These are phyloP conservation scores for Candida sonorensis DNA, from an alignment of 805 yeast species.

Conservation along the genomic window DNA sequence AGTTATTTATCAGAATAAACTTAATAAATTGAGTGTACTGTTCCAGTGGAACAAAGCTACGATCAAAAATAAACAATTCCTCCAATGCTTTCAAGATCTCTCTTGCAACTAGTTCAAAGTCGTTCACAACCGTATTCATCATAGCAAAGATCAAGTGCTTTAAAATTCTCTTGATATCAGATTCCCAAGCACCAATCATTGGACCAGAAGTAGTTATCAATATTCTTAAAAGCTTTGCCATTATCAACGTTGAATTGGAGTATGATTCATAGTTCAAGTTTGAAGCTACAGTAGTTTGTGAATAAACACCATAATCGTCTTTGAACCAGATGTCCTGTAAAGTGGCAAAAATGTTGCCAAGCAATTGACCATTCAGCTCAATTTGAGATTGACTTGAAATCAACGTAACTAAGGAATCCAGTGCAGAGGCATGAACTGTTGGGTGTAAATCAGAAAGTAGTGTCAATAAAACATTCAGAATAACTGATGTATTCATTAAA, in stretches of 20 bases:
- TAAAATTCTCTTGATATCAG: conserved; percentile 23
- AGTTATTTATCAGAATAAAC: conserved; percentile 26
- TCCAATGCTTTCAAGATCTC: conserved; percentile 38
- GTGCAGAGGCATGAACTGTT: conserved; percentile 65
- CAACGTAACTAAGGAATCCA: conserved; percentile 50
- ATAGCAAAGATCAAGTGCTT: conserved; percentile 32
- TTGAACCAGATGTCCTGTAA: conserved; percentile 33
- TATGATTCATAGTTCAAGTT: conserved; percentile 40
- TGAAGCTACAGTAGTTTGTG: conserved; percentile 36
- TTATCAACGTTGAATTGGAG: conserved; percentile 34
- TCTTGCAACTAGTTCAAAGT: conserved; percentile 26
- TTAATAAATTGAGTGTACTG: conserved; percentile 27
- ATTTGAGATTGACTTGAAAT: conserved; percentile 44
- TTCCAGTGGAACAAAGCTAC: conserved; percentile 23
- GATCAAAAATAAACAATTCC: conserved; percentile 42
- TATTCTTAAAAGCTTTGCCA: conserved; percentile 37
- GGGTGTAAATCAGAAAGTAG: conserved; percentile 80
- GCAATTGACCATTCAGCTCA: conserved; percentile 23
- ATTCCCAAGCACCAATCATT: conserved; percentile 30
- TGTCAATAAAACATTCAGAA: conserved; percentile 51
- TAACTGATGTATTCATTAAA: conserved; percentile 32
- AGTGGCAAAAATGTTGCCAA: conserved; percentile 36
- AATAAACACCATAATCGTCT: conserved; percentile 45
- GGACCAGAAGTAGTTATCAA: conserved; percentile 56
- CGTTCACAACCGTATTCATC: conserved; percentile 28